Evolutionary conservation across 495 filamentous ascomycete genomes (phyloP), one percentile per base, ranked within the genome.

Genomic region (Penicillium silybi): DNA sequence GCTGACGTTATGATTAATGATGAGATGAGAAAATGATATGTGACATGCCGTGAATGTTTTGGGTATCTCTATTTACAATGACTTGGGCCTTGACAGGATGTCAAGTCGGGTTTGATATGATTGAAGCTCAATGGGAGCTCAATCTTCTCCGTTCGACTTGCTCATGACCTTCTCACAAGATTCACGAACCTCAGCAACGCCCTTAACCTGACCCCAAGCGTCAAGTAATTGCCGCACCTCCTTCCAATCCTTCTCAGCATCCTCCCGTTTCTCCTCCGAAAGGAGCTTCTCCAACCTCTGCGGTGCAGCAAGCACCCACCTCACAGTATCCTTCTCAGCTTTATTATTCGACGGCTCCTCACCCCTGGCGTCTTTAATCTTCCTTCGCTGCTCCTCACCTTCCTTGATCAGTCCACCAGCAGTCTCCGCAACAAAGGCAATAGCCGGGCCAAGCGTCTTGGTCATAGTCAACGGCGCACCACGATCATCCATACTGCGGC

Each of bases 401-500:
- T 76, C 73, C 54, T 81, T 77, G 20, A 87, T 84, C 54, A 96
- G 73, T 22, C 74, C 73, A 15, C 76, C 80, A 15, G 90, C 89
- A 48, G 85, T 85, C 68, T 86, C 82, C 42, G 89, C 92, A 48
- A 97, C 89, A 63, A 88, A 86, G 0, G 78, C 80, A 61, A 97
- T 87, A 7, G 89, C 86, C 23, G 85, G 82, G 41, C 86, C 83
- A 23, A 97, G 70, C 6, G 86, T 92, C 57, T 75, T 75, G 20
- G 72, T 75, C 72, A 75, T 76, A 0, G 71, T 76, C 64, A 76
- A 65, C 23, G 72, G 74, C 18, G 72, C 66, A 4, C 70, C 77
- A 0, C 72, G 63, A 18, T 75, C 69, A 56, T 74, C 72, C 75
- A 70, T 73, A 75, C 82, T 75, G 47, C 61, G 63, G 15, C 72